phyloP scores from a whole-genome alignment of 805 yeast species.

The Metschnikowia sp. region DNA sequence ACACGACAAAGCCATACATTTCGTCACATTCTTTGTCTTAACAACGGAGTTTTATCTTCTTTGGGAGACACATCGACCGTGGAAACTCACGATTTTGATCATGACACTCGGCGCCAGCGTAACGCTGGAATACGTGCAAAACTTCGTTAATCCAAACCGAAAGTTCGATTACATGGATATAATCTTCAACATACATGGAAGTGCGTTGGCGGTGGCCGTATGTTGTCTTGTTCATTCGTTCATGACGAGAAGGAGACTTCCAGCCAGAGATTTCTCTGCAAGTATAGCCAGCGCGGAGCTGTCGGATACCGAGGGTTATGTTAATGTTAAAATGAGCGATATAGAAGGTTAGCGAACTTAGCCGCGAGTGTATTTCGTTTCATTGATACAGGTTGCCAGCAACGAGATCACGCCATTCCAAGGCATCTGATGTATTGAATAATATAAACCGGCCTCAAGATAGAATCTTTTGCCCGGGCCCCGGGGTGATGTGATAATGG shows the following conservation, averaged over 20 bases:
- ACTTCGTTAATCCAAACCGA: conserved; percentile 42
- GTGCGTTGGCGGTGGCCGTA: conserved; percentile 24
- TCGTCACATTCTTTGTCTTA: conserved; percentile 42
- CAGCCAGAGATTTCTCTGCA: background rate
- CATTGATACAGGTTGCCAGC: too few species aligned
- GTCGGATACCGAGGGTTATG: conserved; percentile 19
- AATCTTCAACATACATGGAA: conserved; percentile 30
- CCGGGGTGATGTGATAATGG: too few species aligned
- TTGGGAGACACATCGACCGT: conserved; percentile 30
- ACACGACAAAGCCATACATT: conserved; percentile 53
- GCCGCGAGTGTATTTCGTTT: too few species aligned
- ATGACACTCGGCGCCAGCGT: conserved; percentile 49
- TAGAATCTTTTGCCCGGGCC: too few species aligned
- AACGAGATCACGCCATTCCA: too few species aligned
- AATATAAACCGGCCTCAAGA: too few species aligned
- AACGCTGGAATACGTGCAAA: conserved; percentile 51
- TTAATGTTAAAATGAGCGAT: conserved; percentile 21
- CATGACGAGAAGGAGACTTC: background rate
- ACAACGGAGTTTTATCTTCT: conserved; percentile 48
- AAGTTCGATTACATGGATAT: conserved; percentile 51
- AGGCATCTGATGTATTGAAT: too few species aligned
- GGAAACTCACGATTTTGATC: conserved; percentile 27
- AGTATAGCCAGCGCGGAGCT: background rate
- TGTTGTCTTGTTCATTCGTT: conserved; percentile 8
- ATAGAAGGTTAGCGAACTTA: background rate